Evolutionary conservation across 495 filamentous ascomycete species (phyloP), one percentile per base, ranked within the genome.

Genomic region (Penicillium daleae): DNA sequence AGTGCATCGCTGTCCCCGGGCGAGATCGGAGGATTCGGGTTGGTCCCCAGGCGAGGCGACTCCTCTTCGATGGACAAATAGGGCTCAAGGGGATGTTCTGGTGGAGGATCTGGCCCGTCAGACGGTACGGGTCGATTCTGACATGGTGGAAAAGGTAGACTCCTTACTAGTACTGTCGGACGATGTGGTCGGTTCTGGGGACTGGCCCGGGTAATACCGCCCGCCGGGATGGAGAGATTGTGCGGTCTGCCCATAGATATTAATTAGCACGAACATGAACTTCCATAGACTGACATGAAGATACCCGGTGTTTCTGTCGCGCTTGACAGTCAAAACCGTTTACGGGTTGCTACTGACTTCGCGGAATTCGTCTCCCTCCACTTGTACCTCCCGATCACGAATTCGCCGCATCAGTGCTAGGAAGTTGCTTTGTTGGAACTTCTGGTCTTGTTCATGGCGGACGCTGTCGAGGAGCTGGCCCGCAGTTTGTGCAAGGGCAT

Each of bases 351-450:
- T 77, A 83, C 81, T 82, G 73, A 85, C 82, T 82, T 84, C 79
- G 64, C 79, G 76, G 67, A 85, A 80, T 61, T 83, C 78, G 57
- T 84, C 79, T 32, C 82, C 83, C 62, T 84, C 74, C 56, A 85
- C 73, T 60, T 81, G 75, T 22, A 84, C 82, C 66, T 84, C 82
- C 26, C 76, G 78, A 69, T 85, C 83, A 49, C 83, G 77, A 61
- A 85, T 78, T 56, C 82, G 80, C 31, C 90, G 85, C 91, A 95
- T 93, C 65, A 95, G 73, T 9, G 83, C 83, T 19, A 93, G 79
- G 66, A 95, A 95, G 58, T 85, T 86, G 72, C 90, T 92, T 66
- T 92, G 82, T 67, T 88, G 84, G 69, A 93, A 93, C 66, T 95
- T 93, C 54, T 85, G 69, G 61, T 79, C 88, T 63, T 83, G 81